A percentile compares a stretch with the other conserved stretches of the same genome.
phyloP scores from a whole-genome alignment of 768 basidiomycete species.

The Exidia glandulosa region DNA sequence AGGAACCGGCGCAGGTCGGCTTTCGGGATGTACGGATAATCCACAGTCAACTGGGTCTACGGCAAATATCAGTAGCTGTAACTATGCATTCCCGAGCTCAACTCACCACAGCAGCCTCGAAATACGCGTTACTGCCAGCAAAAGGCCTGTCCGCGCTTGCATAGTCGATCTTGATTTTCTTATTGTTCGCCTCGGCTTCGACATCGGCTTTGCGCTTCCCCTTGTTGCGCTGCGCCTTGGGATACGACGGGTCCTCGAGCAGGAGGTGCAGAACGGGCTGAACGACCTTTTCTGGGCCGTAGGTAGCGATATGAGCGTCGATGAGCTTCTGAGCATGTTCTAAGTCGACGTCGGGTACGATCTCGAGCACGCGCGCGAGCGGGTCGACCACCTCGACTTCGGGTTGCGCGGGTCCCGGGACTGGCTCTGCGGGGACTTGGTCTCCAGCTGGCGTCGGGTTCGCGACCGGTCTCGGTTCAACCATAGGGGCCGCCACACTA shows the following conservation, averaged over 20 bases:
- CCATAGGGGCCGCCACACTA: not conserved
- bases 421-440: no score
- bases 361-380: slow-evolving; percentile 47
- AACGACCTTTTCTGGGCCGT: slow-evolving; percentile 26
- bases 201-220: slow-evolving; percentile 33
- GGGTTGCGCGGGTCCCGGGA: not conserved
- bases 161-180: slow-evolving; percentile 45
- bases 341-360: slow-evolving; percentile 60
- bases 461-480: not conserved
- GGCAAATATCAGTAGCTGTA: slow-evolving; percentile 40
- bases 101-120: slow-evolving; percentile 40
- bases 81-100: slow-evolving; percentile 20
- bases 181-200: slow-evolving; percentile 7
- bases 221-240: slow-evolving; percentile 32
- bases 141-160: slow-evolving; percentile 32
- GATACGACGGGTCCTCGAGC: slow-evolving; percentile 53
- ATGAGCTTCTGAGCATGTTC: slow-evolving; percentile 41
- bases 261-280: slow-evolving; percentile 48
- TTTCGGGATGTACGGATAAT: slow-evolving; percentile 50
- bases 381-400: not conserved
- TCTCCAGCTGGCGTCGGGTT: not conserved
- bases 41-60: no score
- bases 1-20: slow-evolving; percentile 40
- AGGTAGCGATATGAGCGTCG: slow-evolving; percentile 27
- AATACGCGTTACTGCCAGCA: slow-evolving; percentile 35